These are phyloP conservation scores for Penicillium odoratum DNA, from an alignment of 495 filamentous ascomycete genomes.

Conservation along the genomic window DNA sequence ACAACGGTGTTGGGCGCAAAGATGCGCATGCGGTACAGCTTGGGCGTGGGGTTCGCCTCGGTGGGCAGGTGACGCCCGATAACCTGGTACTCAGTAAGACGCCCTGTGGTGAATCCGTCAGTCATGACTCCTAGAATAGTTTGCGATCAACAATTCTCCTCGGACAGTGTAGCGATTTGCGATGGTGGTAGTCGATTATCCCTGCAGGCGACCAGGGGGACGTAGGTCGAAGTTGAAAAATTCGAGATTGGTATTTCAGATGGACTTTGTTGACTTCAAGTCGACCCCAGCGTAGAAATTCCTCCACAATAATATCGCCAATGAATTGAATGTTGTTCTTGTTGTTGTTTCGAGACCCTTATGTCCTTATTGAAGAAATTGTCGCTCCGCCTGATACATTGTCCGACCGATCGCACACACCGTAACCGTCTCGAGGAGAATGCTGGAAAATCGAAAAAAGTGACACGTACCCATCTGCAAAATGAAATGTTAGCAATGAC, in stretches of 20 bases:
- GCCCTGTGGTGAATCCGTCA: slow-evolving; percentile 63
- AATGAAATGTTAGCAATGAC: slow-evolving; percentile 35
- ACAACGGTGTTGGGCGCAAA: slow-evolving; percentile 97
- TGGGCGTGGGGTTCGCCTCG: slow-evolving; percentile 91
- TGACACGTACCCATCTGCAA: slow-evolving; percentile 57
- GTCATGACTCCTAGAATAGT: slow-evolving; percentile 22
- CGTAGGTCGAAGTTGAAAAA: slow-evolving; percentile 14
- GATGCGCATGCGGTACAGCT: slow-evolving; percentile 99
- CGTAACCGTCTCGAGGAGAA: slow-evolving; percentile 34
- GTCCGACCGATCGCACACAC: slow-evolving; percentile 29
- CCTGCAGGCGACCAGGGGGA: slow-evolving; percentile 5
- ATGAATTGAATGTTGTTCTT: not conserved
- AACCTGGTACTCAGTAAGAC: slow-evolving; percentile 99
- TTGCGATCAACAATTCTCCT: slow-evolving; percentile 13
- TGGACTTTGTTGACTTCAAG: not conserved
- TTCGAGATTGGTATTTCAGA: slow-evolving; percentile 19
- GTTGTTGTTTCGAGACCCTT: slow-evolving; percentile 1
- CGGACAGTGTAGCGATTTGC: slow-evolving; percentile 28
- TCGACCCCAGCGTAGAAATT: not conserved
- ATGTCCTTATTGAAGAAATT: slow-evolving; percentile 10
- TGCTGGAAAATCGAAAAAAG: slow-evolving; percentile 25
- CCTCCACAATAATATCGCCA: not conserved
- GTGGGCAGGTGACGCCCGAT: slow-evolving; percentile 98
- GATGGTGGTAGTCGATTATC: slow-evolving; percentile 11
- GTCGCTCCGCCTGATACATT: slow-evolving; percentile 20